Evolutionary conservation across 345 rosid species (phyloP).

Genomic region (Rhodamnia rubescens): DNA sequence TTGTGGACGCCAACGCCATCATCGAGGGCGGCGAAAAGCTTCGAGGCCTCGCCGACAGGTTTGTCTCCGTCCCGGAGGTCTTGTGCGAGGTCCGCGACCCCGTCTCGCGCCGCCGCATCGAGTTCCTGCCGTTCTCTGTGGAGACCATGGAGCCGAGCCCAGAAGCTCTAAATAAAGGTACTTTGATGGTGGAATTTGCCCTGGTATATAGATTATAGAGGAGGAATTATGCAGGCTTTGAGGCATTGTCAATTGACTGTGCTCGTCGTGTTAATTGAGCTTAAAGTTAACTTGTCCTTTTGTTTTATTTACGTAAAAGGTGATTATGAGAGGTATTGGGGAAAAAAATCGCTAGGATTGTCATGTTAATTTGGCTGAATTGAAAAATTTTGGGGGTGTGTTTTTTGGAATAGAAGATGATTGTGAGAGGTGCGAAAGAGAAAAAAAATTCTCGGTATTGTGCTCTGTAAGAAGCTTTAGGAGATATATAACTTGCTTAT

Average conservation of each 20-base stretch:
- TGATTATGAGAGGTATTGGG: neutral
- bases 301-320: neutral
- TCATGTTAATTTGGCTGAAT: neutral
- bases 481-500: neutral
- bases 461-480: neutral
- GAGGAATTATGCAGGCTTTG: neutral
- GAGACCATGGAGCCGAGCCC: conserved; percentile 82
- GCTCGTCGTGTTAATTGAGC: neutral
- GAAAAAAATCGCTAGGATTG: neutral
- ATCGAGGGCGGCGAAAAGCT: conserved; percentile 61
- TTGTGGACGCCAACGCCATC: conserved; percentile 86
- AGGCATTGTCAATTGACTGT: neutral
- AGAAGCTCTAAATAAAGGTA: conserved; percentile 75
- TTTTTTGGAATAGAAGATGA: neutral
- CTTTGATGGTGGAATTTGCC: neutral
- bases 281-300: neutral
- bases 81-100: conserved; percentile 83
- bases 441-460: neutral
- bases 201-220: neutral
- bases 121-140: conserved; percentile 55
- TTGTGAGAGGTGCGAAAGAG: neutral
- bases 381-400: neutral
- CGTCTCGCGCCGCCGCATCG: conserved; percentile 73
- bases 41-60: conserved; percentile 45
- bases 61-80: conserved; percentile 82